Evolutionary conservation across 805 yeast species (phyloP).

Genomic region (Candida multigemmis): DNA sequence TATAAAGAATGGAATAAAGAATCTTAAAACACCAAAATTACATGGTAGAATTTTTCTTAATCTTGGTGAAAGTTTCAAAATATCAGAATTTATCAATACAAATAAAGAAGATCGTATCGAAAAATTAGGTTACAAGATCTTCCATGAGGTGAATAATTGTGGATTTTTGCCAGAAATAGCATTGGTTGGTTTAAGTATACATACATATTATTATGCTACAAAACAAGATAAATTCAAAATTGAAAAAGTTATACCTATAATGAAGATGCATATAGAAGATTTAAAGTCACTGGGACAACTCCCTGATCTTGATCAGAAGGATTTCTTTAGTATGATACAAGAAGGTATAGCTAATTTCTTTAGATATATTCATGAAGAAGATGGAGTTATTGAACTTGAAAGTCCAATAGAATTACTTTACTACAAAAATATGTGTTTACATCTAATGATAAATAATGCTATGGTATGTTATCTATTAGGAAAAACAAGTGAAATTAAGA

Average conservation of each 20-base stretch:
- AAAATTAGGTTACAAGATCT: slow-evolving; percentile 43
- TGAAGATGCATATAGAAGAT: too few species aligned
- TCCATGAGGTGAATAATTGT: slow-evolving; percentile 42
- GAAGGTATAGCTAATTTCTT: too few species aligned
- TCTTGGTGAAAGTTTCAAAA: slow-evolving; percentile 22
- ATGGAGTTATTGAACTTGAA: slow-evolving; percentile 20
- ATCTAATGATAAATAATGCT: slow-evolving; percentile 43
- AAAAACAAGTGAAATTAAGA: slow-evolving; percentile 4
- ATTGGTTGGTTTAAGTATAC: slow-evolving; percentile 39
- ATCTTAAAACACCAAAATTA: slow-evolving; percentile 12
- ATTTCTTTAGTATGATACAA: too few species aligned
- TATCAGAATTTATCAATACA: slow-evolving; percentile 15
- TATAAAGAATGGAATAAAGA: slow-evolving; percentile 22
- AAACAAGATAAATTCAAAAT: too few species aligned
- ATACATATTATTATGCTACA: slow-evolving; percentile 13
- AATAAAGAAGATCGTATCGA: slow-evolving; percentile 17
- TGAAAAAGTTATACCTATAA: too few species aligned
- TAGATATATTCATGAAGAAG: slow-evolving; percentile 13
- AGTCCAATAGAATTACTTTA: slow-evolving; percentile 48
- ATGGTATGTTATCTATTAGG: slow-evolving; percentile 26
- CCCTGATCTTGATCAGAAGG: too few species aligned
- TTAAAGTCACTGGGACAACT: too few species aligned
- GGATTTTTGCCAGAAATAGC: slow-evolving; percentile 47
- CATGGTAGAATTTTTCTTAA: slow-evolving; percentile 28
- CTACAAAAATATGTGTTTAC: slow-evolving; percentile 50